Base-by-base conservation (phyloP, 2,329 filamentous ascomycete genomes). In the Monosporascus sp. region DNA sequence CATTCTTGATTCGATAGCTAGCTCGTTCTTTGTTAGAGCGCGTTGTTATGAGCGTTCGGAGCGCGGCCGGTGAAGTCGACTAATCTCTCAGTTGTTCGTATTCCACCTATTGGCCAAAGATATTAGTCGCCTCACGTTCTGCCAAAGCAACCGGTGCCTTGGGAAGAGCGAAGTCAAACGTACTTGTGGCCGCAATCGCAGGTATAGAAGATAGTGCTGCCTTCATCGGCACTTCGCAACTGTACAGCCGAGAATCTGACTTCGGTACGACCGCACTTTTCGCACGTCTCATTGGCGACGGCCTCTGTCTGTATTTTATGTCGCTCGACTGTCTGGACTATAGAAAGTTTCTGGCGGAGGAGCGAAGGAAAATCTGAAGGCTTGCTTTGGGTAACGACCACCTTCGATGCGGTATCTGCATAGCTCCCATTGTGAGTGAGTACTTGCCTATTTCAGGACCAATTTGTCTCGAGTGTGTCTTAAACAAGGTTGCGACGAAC, bases 201-300 rank as follows among this genome's bases (percentile, higher is more conserved):
- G 55, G 80, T 87, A 73, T 90, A 96, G 66, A 97, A 95, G 51
- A 96, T 83, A 1, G 93, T 97, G 59, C 87, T 90, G 56, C 94
- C 94, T 82, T 97, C 93, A 70, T 99, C 94, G 51, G 93, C 94
- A 76, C 91, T 86, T 62, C 93, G 87, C 64, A 96, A 75, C 70
- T 99, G 94, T 55, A 90, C 83, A 3, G 88, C 88, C 48, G 90
- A 88, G 69, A 87, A 97, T 62, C 85, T 88, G 70, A 97, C 90
- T 67, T 96, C 87, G 50, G 84, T 85, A 50, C 84, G 78, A 17
- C 87, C 90, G 69, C 94, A 97, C 64, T 90, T 85, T 46, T 87
- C 82, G 68, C 94, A 97, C 45, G 80, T 84, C 68, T 87, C 79
- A 55, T 81, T 88, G 44, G 68, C 59, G 25, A 79, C 77, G 49